A percentile compares a stretch with the other conserved stretches of the same genome.
Evolutionary conservation across 2,329 filamentous ascomycete species (phyloP).

Genomic region (Triangularia setosa): DNA sequence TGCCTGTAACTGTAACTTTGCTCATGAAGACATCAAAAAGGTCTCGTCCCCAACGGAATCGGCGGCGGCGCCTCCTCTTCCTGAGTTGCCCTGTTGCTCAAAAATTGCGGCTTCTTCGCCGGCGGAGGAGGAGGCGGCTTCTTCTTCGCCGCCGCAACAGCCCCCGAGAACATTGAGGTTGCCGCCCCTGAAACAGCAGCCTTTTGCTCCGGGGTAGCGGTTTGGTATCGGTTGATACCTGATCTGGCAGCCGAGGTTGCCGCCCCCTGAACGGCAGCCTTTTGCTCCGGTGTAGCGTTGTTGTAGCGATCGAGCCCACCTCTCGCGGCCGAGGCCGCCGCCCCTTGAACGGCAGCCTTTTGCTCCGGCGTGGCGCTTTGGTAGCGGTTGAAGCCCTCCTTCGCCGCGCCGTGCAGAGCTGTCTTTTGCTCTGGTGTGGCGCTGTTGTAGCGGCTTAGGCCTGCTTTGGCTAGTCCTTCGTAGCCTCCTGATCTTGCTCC

Average conservation of each 20-base stretch:
- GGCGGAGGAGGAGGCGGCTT: slow-evolving; percentile 50
- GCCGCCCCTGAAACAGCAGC: not conserved
- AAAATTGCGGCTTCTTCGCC: slow-evolving; percentile 48
- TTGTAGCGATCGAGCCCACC: not conserved
- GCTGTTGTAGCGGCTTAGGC: not conserved
- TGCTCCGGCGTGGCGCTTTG: not conserved
- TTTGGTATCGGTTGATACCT: no score
- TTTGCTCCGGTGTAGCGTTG: not conserved
- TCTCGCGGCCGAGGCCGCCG: not conserved
- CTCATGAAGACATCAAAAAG: no score
- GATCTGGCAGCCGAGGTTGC: no score
- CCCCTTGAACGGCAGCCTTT: not conserved
- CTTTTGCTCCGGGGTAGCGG: not conserved
- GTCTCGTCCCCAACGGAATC: slow-evolving; percentile 38
- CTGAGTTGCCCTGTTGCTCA: slow-evolving; percentile 24
- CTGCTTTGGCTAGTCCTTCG: not conserved
- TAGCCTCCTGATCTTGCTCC: not conserved
- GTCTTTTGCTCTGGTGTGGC: no score
- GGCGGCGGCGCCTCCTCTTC: slow-evolving; percentile 40
- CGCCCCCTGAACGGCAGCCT: not conserved
- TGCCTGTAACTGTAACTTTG: no score
- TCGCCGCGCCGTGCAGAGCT: not conserved
- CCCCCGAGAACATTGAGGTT: not conserved
- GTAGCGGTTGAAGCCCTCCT: not conserved
- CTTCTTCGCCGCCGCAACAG: slow-evolving; percentile 42